Conservation (phyloP, 257 asterid genomes). For the Thymus mandschuricus region DNA sequence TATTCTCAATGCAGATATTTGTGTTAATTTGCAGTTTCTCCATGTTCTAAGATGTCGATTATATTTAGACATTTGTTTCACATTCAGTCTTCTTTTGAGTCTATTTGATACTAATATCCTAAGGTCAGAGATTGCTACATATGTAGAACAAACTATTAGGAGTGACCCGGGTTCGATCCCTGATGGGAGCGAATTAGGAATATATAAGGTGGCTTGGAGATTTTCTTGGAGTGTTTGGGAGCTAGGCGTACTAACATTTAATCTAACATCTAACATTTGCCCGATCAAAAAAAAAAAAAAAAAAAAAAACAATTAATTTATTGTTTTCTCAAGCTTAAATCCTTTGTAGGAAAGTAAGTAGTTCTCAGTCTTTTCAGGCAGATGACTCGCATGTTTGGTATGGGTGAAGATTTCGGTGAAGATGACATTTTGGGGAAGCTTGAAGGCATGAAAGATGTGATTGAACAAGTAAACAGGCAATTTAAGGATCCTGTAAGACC, state of each 20-base stretch:
- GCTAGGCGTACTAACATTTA: no score
- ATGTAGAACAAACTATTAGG: background rate
- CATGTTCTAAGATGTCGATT: background rate
- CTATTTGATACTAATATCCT: background rate
- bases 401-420: slow-evolving; percentile 78
- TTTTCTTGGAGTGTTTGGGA: no score
- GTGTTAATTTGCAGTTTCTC: background rate
- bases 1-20: background rate
- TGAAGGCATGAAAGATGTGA: no score
- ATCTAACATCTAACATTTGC: no score
- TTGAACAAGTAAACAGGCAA: slow-evolving; percentile 85
- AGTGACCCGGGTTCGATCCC: background rate
- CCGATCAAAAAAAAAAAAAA: no score
- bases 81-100: background rate
- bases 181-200: no score
- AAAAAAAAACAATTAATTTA: background rate
- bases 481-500: slow-evolving; percentile 87
- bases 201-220: no score
- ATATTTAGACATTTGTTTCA: background rate
- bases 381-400: slow-evolving; percentile 78
- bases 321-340: slow-evolving; percentile 7
- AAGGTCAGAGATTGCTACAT: background rate
- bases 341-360: slow-evolving; percentile 13
- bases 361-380: no score
- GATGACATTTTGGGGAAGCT: slow-evolving; percentile 82